A percentile compares a stretch with the other conserved stretches of the same genome.
Evolutionary conservation across 176 grass and related monocot species (phyloP).

Genomic region (Oryza glaberrima): DNA sequence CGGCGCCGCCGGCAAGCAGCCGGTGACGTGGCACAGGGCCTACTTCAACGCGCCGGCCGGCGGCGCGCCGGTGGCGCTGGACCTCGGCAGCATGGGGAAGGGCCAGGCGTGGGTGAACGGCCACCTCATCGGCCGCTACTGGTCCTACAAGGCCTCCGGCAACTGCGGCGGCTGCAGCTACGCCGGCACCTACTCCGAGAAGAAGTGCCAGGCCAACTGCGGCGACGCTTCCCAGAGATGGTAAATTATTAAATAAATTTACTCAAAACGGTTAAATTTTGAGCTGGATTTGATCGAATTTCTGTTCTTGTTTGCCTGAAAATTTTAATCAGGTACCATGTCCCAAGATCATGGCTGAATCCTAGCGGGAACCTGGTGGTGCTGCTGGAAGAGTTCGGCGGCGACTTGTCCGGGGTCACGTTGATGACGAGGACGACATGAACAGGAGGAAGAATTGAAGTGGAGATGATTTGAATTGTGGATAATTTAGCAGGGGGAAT

Average conservation of each 20-base stretch:
- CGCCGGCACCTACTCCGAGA: conserved; percentile 65
- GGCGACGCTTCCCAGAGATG: conserved; percentile 78
- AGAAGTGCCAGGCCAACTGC: conserved; percentile 75
- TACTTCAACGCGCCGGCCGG: conserved; percentile 83
- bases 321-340: conserved; percentile 67
- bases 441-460: background rate
- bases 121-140: conserved; percentile 76
- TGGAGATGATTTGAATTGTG: conserved; percentile 19
- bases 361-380: conserved; percentile 79
- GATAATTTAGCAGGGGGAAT: conserved; percentile 39
- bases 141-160: conserved; percentile 80
- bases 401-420: conserved; percentile 70
- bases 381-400: conserved; percentile 82
- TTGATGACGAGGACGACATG: conserved; percentile 65
- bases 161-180: conserved; percentile 76
- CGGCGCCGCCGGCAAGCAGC: conserved; percentile 47
- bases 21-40: conserved; percentile 93
- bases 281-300: background rate
- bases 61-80: conserved; percentile 73
- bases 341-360: conserved; percentile 83
- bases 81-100: conserved; percentile 95
- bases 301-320: background rate
- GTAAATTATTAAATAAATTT: conserved; percentile 29
- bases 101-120: conserved; percentile 95
- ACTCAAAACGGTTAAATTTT: no score